phyloP scores from a whole-genome alignment of 495 filamentous ascomycete genomes.

The Annulohypoxylon maeteangense region DNA sequence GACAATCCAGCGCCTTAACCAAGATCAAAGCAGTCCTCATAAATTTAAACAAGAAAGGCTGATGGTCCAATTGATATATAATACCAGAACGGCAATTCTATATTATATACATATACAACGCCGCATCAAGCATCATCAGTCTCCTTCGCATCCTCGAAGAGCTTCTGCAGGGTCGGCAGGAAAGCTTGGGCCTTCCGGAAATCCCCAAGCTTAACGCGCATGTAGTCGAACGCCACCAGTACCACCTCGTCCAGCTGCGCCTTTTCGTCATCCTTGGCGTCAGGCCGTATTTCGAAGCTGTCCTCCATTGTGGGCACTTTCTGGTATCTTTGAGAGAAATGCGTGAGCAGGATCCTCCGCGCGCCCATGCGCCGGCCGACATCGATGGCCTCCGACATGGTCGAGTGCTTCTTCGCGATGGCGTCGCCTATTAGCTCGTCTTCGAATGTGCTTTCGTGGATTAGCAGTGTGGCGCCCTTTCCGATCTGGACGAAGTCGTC shows the following conservation, averaged over 20 bases:
- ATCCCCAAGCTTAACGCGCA: constrained; percentile 83
- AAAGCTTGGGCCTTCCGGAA: constrained; percentile 80
- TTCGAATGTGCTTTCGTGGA: constrained; percentile 97
- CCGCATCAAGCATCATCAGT: neutral
- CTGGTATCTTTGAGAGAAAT: constrained; percentile 96
- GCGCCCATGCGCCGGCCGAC: constrained; percentile 83
- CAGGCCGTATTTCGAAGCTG: constrained; percentile 21
- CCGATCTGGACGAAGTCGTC: constrained; percentile 75
- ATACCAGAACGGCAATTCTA: neutral
- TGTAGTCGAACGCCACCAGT: constrained; percentile 88
- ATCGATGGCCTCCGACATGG: constrained; percentile 81
- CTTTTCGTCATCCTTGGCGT: constrained; percentile 25
- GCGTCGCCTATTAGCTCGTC: constrained; percentile 83
- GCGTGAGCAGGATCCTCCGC: constrained; percentile 80
- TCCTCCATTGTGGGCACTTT: constrained; percentile 72
- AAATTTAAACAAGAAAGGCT: neutral
- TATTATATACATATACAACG: neutral
- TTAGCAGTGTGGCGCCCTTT: constrained; percentile 76
- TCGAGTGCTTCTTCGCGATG: constrained; percentile 88
- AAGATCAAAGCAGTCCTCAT: neutral
- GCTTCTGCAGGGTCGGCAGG: constrained; percentile 73
- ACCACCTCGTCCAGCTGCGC: constrained; percentile 61
- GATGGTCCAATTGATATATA: neutral
- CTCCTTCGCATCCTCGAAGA: constrained; percentile 63
- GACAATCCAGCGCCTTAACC: neutral